phyloP scores from a whole-genome alignment of 2,329 filamentous ascomycete species.

The Elsinoe australis region DNA sequence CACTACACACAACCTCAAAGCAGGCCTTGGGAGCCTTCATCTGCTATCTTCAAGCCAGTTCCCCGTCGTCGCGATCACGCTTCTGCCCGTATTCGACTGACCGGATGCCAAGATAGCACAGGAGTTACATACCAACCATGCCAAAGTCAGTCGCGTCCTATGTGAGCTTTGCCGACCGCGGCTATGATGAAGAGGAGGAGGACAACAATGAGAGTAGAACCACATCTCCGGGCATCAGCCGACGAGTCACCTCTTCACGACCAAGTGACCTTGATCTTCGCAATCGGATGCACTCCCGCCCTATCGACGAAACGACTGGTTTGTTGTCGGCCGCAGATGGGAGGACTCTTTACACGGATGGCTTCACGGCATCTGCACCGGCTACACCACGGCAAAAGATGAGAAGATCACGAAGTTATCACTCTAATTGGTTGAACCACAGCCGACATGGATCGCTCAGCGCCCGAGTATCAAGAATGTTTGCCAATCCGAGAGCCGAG shows the following conservation, averaged over 20 bases:
- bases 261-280: conserved; percentile 30
- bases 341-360: conserved; percentile 37
- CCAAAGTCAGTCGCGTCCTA: conserved; percentile 31
- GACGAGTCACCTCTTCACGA: conserved; percentile 20
- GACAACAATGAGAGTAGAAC: conserved; percentile 24
- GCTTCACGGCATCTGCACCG: conserved; percentile 31
- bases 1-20: too few species aligned
- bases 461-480: conserved; percentile 48
- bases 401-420: conserved; percentile 25
- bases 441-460: conserved; percentile 45
- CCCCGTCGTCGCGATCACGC: too few species aligned
- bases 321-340: conserved; percentile 37
- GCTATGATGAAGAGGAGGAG: conserved; percentile 30
- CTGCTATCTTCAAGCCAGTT: too few species aligned
- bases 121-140: conserved; percentile 23
- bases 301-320: conserved; percentile 41
- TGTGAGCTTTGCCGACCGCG: conserved; percentile 29
- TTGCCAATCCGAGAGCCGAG: conserved; percentile 24
- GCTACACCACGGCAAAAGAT: conserved; percentile 34
- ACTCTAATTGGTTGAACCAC: conserved; percentile 33
- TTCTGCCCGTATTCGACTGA: conserved; percentile 9
- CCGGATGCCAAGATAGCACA: conserved; percentile 7
- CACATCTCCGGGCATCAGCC: conserved; percentile 25
- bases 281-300: conserved; percentile 24
- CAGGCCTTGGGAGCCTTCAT: too few species aligned